These are phyloP conservation scores for Lolium multiflorum DNA, from an alignment of 176 grass and related monocot genomes.

Conservation along the genomic window DNA sequence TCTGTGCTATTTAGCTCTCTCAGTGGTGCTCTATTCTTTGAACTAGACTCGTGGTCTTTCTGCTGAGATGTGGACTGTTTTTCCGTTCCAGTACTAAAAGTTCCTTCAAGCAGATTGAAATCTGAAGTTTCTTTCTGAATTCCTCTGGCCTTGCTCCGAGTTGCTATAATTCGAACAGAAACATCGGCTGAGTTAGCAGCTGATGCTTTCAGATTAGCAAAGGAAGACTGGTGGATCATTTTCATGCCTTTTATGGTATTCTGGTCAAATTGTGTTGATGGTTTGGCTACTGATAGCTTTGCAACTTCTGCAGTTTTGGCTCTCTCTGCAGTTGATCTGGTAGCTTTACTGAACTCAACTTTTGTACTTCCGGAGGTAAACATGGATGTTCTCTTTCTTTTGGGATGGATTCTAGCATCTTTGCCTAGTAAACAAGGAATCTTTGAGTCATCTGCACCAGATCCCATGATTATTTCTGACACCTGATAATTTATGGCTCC, in stretches of 20 bases:
- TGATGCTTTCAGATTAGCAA: slow-evolving; percentile 28
- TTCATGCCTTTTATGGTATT: slow-evolving; percentile 42
- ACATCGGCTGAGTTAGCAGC: not conserved
- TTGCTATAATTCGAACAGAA: slow-evolving; percentile 27
- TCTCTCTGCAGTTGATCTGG: slow-evolving; percentile 25
- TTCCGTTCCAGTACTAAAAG: not conserved
- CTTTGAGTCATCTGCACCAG: slow-evolving; percentile 33
- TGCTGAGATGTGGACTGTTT: slow-evolving; percentile 34
- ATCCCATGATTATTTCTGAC: slow-evolving; percentile 41
- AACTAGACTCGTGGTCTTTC: slow-evolving; percentile 39
- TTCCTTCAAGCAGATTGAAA: slow-evolving; percentile 34
- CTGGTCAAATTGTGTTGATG: slow-evolving; percentile 38
- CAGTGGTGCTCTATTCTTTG: slow-evolving; percentile 39
- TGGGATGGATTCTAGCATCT: slow-evolving; percentile 53
- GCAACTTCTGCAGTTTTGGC: slow-evolving; percentile 44
- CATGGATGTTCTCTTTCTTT: slow-evolving; percentile 56
- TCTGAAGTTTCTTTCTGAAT: slow-evolving; percentile 33
- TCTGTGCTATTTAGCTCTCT: slow-evolving; percentile 40
- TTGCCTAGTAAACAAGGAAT: slow-evolving; percentile 33
- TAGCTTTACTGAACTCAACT: slow-evolving; percentile 47
- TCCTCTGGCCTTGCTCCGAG: slow-evolving; percentile 15
- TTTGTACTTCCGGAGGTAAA: slow-evolving; percentile 47
- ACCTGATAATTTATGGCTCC: slow-evolving; percentile 36
- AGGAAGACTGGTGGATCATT: slow-evolving; percentile 45
- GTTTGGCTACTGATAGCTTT: slow-evolving; percentile 36